A percentile compares a stretch with the other conserved stretches of the same genome.
These are phyloP conservation scores for Colletotrichum siamense DNA, from an alignment of 2,329 filamentous ascomycete genomes.

Conservation along the genomic window DNA sequence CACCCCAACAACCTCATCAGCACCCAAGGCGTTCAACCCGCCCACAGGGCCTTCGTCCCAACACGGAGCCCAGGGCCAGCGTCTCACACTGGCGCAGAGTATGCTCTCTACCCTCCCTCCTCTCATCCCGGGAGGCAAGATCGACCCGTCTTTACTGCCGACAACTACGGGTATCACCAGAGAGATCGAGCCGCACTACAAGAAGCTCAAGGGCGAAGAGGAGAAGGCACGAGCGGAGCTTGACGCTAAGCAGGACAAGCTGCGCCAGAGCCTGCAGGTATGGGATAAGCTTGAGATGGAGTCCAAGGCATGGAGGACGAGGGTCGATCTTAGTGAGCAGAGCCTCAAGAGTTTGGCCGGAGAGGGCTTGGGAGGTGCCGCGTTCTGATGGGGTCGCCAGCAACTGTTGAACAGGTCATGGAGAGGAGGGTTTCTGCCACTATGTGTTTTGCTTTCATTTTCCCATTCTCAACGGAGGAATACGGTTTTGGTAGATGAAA, in stretches of 20 bases:
- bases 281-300: constrained; percentile 64
- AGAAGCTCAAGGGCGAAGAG: constrained; percentile 62
- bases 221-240: constrained; percentile 61
- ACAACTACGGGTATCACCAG: constrained; percentile 51
- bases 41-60: constrained; percentile 58
- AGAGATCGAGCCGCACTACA: constrained; percentile 60
- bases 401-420: not conserved
- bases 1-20: constrained; percentile 39
- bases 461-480: not conserved
- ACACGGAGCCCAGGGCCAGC: constrained; percentile 35
- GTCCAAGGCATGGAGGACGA: constrained; percentile 57
- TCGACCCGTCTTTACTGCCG: constrained; percentile 52
- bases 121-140: constrained; percentile 59
- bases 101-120: constrained; percentile 57
- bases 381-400: constrained; percentile 45
- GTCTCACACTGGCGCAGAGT: constrained; percentile 56
- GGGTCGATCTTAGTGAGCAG: constrained; percentile 61
- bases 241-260: constrained; percentile 56
- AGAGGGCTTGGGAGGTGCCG: constrained; percentile 59
- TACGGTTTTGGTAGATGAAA: not conserved
- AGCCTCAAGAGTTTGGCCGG: constrained; percentile 62
- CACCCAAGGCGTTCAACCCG: constrained; percentile 58
- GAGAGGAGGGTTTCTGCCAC: not conserved
- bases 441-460: not conserved
- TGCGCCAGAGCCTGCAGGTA: constrained; percentile 55